Percentiles rank a stretch among this genome's conserved stretches.
These are phyloP conservation scores for Cyberlindnera veronae DNA, from an alignment of 805 yeast species.

Conservation along the genomic window DNA sequence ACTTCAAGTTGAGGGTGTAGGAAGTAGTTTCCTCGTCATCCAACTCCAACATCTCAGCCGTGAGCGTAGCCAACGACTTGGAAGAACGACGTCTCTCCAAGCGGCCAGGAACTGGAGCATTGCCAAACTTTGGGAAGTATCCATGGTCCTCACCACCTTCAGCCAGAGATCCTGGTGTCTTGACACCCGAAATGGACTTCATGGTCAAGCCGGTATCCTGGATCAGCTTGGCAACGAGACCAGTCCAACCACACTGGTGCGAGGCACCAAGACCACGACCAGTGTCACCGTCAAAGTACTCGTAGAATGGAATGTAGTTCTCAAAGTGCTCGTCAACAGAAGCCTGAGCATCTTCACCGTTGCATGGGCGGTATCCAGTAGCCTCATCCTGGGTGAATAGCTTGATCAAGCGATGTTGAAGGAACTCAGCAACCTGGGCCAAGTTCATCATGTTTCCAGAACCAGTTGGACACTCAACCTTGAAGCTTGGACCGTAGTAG, in stretches of 20 bases:
- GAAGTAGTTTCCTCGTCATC: slow-evolving; percentile 54
- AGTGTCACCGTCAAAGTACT: slow-evolving; percentile 90
- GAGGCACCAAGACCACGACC: slow-evolving; percentile 93
- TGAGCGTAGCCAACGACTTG: slow-evolving; percentile 65
- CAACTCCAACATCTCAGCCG: slow-evolving; percentile 63
- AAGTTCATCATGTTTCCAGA: slow-evolving; percentile 72
- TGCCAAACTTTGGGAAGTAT: slow-evolving; percentile 23
- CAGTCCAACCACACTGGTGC: slow-evolving; percentile 97
- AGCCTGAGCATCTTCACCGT: slow-evolving; percentile 63
- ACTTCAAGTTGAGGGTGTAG: slow-evolving; percentile 21
- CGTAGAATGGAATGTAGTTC: slow-evolving; percentile 76
- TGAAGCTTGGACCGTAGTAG: slow-evolving; percentile 82
- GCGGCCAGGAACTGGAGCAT: slow-evolving; percentile 47
- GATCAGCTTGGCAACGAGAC: slow-evolving; percentile 86
- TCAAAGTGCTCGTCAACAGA: slow-evolving; percentile 66
- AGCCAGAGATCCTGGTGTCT: slow-evolving; percentile 14
- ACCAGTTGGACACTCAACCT: slow-evolving; percentile 85
- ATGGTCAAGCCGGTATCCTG: slow-evolving; percentile 79
- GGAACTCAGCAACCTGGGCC: slow-evolving; percentile 87
- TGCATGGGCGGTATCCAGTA: slow-evolving; percentile 68
- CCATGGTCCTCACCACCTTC: slow-evolving; percentile 10
- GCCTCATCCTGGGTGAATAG: slow-evolving; percentile 66
- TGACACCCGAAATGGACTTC: slow-evolving; percentile 32
- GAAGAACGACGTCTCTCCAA: slow-evolving; percentile 68
- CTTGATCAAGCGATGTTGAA: slow-evolving; percentile 80